Percentiles rank a stretch among this genome's conserved stretches.
phyloP scores from a whole-genome alignment of 306 rosid species.

The Datisca glomerata region DNA sequence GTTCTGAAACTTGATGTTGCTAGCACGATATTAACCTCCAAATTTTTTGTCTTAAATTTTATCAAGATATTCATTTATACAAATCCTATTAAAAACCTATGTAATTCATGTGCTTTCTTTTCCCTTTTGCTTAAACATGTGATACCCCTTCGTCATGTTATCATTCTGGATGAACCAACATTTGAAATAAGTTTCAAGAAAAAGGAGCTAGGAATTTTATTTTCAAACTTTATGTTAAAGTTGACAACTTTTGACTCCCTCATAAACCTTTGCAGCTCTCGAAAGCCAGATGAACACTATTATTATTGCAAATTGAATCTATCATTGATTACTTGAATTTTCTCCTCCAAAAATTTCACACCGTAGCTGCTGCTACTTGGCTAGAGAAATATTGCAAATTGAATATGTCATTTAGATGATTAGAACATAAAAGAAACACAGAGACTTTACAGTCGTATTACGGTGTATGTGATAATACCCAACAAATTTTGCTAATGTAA shows the following conservation, averaged over 20 bases:
- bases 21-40: too few relatives aligned
- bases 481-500: too few relatives aligned
- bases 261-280: constrained; percentile 30
- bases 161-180: neutral
- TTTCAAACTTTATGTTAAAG: constrained; percentile 59
- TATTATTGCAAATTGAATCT: too few relatives aligned
- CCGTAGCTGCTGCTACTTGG: constrained; percentile 50
- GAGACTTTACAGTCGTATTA: too few relatives aligned
- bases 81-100: too few relatives aligned
- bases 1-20: too few relatives aligned
- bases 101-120: too few relatives aligned
- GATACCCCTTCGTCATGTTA: constrained; percentile 1
- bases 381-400: constrained; percentile 32
- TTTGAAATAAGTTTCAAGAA: constrained; percentile 13
- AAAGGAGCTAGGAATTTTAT: constrained; percentile 10
- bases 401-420: constrained; percentile 8
- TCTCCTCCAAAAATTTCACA: constrained; percentile 38
- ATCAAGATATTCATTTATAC: too few relatives aligned
- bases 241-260: constrained; percentile 42
- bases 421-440: constrained; percentile 16
- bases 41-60: too few relatives aligned
- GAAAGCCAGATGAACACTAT: constrained; percentile 67
- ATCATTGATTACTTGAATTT: constrained; percentile 47
- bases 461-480: too few relatives aligned
- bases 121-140: too few relatives aligned